These are phyloP conservation scores for Euryodendron excelsum DNA, from an alignment of 148 eudicot species.

Conservation along the genomic window DNA sequence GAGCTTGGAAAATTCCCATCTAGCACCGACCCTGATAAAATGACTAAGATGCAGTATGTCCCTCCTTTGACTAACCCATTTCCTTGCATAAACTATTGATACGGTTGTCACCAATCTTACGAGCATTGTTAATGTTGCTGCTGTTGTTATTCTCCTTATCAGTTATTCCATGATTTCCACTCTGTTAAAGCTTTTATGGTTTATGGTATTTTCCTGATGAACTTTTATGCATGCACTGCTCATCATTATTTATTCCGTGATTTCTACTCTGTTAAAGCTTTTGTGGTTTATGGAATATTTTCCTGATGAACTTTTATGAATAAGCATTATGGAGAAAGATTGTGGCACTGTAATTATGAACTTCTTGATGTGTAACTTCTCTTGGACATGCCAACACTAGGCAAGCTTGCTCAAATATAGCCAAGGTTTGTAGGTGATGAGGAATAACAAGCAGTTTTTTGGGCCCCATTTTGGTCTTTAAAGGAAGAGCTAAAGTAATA, in stretches of 20 bases:
- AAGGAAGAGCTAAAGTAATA: neutral
- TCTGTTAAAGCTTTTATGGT: neutral
- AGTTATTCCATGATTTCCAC: neutral
- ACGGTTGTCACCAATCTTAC: no score
- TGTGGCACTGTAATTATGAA: neutral
- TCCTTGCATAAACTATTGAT: neutral
- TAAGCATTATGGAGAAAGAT: neutral
- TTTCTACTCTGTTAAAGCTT: neutral
- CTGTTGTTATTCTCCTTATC: neutral
- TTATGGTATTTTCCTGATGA: no score
- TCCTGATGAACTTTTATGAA: neutral
- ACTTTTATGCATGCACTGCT: neutral
- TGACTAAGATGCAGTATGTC: conserved; percentile 91
- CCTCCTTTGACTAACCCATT: neutral
- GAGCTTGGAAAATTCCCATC: conserved; percentile 64
- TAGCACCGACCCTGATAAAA: conserved; percentile 71
- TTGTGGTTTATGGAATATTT: no score
- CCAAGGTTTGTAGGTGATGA: neutral
- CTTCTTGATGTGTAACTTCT: no score
- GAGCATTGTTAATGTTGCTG: no score
- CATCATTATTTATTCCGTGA: neutral
- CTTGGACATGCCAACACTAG: neutral
- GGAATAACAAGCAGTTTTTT: neutral
- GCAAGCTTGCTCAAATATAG: neutral
- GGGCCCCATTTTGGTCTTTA: neutral